phyloP scores from a whole-genome alignment of 495 filamentous ascomycete species.

The Penicillium taxi region DNA sequence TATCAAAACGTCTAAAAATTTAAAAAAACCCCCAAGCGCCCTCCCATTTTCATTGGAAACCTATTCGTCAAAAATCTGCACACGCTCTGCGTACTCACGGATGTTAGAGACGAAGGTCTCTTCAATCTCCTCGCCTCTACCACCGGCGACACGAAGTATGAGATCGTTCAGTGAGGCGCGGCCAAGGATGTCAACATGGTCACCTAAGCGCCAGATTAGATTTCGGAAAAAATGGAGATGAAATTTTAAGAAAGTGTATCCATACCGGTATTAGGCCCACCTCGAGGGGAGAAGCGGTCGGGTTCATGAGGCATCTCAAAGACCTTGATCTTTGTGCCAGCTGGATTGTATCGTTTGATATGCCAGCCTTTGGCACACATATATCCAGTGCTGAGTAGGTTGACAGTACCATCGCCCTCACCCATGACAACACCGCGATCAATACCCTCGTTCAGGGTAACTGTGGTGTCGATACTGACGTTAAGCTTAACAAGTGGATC shows the following conservation, averaged over 20 bases:
- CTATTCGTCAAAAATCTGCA: slow-evolving; percentile 59
- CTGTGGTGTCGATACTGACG: slow-evolving; percentile 85
- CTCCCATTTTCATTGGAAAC: slow-evolving; percentile 2
- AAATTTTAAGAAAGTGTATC: not conserved
- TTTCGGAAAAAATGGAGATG: not conserved
- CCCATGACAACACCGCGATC: slow-evolving; percentile 89
- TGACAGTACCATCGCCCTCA: slow-evolving; percentile 93
- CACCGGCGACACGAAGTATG: slow-evolving; percentile 81
- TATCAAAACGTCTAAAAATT: too few relatives aligned
- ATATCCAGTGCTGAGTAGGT: slow-evolving; percentile 78
- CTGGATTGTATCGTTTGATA: slow-evolving; percentile 89
- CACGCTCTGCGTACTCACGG: slow-evolving; percentile 66
- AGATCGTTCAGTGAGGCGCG: slow-evolving; percentile 83
- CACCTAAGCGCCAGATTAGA: slow-evolving; percentile 38
- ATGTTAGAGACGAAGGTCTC: slow-evolving; percentile 76
- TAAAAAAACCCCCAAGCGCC: slow-evolving; percentile 1
- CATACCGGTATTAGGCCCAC: slow-evolving; percentile 83
- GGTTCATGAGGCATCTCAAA: slow-evolving; percentile 97
- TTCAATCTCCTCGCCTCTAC: slow-evolving; percentile 70
- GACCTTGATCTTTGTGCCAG: slow-evolving; percentile 67
- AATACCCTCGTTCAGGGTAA: slow-evolving; percentile 52
- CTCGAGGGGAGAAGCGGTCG: slow-evolving; percentile 80
- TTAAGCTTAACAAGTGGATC: slow-evolving; percentile 60
- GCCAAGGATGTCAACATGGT: slow-evolving; percentile 95
- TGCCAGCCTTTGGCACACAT: slow-evolving; percentile 94